Conservation (phyloP, 441 rosid genomes). For the Adansonia madagascariensis region DNA sequence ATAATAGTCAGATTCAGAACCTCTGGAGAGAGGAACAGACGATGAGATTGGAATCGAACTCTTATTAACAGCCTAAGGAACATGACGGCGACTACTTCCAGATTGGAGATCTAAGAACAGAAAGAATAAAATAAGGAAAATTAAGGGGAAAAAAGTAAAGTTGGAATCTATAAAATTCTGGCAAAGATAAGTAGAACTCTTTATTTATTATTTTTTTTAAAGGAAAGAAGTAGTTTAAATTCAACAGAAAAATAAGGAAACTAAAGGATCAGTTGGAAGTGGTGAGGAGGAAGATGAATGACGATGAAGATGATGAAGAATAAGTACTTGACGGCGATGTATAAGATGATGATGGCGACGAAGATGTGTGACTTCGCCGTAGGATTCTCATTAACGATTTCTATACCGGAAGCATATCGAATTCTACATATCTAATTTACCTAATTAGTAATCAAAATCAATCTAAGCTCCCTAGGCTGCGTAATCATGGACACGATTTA, state of each 20-base stretch:
- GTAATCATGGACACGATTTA: background rate
- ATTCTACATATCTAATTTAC: slow-evolving; percentile 14
- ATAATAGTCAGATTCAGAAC: slow-evolving; percentile 12
- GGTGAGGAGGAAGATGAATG: slow-evolving; percentile 42
- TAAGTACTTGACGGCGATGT: slow-evolving; percentile 36
- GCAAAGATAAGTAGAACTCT: background rate
- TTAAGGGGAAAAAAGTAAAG: background rate
- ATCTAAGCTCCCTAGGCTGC: slow-evolving; percentile 1
- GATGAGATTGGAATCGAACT: slow-evolving; percentile 2
- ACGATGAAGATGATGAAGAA: slow-evolving; percentile 47
- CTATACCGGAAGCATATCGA: slow-evolving; percentile 45
- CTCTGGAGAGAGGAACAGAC: background rate
- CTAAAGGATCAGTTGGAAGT: slow-evolving; percentile 45
- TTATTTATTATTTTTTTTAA: too few species aligned
- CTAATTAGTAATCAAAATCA: slow-evolving; percentile 25
- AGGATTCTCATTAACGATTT: slow-evolving; percentile 56
- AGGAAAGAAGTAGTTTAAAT: background rate
- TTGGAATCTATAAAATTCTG: background rate
- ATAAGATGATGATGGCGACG: slow-evolving; percentile 14
- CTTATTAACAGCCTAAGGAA: background rate
- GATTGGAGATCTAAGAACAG: slow-evolving; percentile 28
- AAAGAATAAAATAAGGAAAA: background rate
- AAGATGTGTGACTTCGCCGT: slow-evolving; percentile 51
- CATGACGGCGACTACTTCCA: slow-evolving; percentile 19
- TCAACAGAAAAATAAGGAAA: slow-evolving; percentile 24